These are phyloP conservation scores for Acanthamoeba lenticulata DNA, from an alignment of 208 protist species.

Conservation along the genomic window DNA sequence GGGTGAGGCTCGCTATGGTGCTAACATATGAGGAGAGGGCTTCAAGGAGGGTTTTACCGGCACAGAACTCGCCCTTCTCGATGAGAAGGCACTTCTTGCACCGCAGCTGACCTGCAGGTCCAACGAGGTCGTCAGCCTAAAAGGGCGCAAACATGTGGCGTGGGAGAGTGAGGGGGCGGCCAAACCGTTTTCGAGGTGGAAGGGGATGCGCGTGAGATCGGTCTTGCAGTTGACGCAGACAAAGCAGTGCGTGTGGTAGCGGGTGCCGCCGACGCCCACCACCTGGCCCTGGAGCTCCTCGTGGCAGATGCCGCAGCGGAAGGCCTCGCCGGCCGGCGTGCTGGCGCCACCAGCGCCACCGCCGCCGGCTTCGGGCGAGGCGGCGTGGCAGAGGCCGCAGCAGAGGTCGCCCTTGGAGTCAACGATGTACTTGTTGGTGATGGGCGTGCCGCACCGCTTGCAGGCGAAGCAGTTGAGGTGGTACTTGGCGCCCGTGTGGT, in stretches of 20 bases:
- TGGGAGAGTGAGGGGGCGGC: background rate
- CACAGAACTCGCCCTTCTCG: background rate
- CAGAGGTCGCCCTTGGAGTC: constrained; percentile 37
- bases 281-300: background rate
- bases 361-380: background rate
- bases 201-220: background rate
- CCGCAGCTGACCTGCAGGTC: background rate
- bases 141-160: background rate
- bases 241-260: constrained; percentile 51
- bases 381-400: background rate
- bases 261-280: constrained; percentile 44
- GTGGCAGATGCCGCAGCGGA: background rate
- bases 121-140: background rate
- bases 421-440: constrained; percentile 49
- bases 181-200: background rate
- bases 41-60: background rate
- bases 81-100: constrained; percentile 31
- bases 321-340: background rate
- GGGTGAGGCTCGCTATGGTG: too few relatives aligned
- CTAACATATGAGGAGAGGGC: too few relatives aligned
- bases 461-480: constrained; percentile 43
- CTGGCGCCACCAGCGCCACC: background rate
- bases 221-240: background rate
- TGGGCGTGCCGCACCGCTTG: constrained; percentile 32
- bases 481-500: constrained; percentile 35